Base-by-base conservation (phyloP, 2,329 filamentous ascomycete genomes). In the Exophiala sideris region DNA sequence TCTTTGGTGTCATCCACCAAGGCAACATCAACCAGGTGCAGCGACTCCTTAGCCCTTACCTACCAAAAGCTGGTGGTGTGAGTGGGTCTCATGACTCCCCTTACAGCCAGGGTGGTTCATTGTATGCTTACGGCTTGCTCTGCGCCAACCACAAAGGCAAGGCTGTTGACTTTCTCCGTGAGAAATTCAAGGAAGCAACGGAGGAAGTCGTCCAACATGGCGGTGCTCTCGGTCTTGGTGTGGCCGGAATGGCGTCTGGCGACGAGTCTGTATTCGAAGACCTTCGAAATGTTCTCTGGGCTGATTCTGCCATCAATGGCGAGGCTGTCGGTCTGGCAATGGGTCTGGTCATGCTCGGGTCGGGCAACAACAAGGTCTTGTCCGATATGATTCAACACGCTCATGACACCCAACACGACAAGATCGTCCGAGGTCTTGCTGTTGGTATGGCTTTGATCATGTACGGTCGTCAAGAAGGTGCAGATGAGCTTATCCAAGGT, bases 321-420 rank as follows among this genome's bases (percentile, higher is more conserved):
- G 94, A 99, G 75, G 94, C 94, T 41, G 91, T 97, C 45, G 94
- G 94, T 65, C 80, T 99, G 54, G 82, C 92, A 10, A 97, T 99
- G 90, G 94, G 94, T 71, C 81, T 99, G 44, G 91, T 99, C 70
- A 99, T 97, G 94, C 78, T 99, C 51, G 94, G 94, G 51, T 96
- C 92, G n/a, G 94, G 92, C 58, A 96, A 96, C 69, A 86, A 91
- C 68, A 91, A 89, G 70, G 91, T 91, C 7, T 76, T 99, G 6
- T 90, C 96, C 68, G 90, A 95, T 64, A 96, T 99, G 92, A 94
- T 96, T 54, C 88, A 91, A 44, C 99, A 99, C 68, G 91, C 94
- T 3, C 94, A 96, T 67, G 94, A 99, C 64, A 99, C 94, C 1
- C 92, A 95, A 58, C 94, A 99, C 74, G 94, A 99, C 78, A 99